A percentile compares a stretch with the other conserved stretches of the same genome.
Evolutionary conservation across 169 alveolate genomes (phyloP).

Genomic region (Fabrea salina): DNA sequence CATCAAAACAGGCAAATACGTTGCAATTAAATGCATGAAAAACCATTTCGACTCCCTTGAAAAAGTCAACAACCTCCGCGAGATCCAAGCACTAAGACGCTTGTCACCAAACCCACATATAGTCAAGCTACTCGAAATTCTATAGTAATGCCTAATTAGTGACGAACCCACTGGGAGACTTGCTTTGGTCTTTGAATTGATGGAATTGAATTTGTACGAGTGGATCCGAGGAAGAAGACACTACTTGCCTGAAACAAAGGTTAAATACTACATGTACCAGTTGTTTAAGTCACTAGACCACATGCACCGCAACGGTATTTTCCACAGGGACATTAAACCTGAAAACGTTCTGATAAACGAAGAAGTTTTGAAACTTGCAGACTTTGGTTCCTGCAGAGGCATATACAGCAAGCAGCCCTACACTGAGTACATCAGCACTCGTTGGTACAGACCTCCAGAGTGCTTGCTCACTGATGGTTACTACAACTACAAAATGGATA

Average conservation of each 20-base stretch:
- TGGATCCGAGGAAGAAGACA: constrained; percentile 79
- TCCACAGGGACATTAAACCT: constrained; percentile 90
- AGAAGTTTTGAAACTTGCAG: constrained; percentile 84
- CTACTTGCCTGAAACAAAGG: constrained; percentile 75
- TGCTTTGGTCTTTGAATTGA: constrained; percentile 88
- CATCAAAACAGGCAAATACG: constrained; percentile 80
- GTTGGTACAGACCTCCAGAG: constrained; percentile 94
- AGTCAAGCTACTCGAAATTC: constrained; percentile 83
- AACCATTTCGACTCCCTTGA: constrained; percentile 61
- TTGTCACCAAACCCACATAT: constrained; percentile 84
- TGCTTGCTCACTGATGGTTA: constrained; percentile 91
- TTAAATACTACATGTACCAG: constrained; percentile 73
- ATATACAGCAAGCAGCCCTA: constrained; percentile 83
- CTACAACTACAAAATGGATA: constrained; percentile 90
- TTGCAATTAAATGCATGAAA: constrained; percentile 89
- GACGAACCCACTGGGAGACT: constrained; percentile 91
- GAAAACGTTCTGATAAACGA: constrained; percentile 85
- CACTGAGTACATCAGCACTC: constrained; percentile 88
- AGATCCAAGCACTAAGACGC: constrained; percentile 85
- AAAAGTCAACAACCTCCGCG: constrained; percentile 79
- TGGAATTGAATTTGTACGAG: constrained; percentile 86
- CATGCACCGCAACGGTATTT: constrained; percentile 90
- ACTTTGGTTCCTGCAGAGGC: constrained; percentile 89
- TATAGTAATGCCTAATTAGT: constrained; percentile 69
- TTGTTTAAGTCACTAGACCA: constrained; percentile 84